Evolutionary conservation across 805 yeast species (phyloP).

Genomic region (Schwanniomyces vanrijiae): DNA sequence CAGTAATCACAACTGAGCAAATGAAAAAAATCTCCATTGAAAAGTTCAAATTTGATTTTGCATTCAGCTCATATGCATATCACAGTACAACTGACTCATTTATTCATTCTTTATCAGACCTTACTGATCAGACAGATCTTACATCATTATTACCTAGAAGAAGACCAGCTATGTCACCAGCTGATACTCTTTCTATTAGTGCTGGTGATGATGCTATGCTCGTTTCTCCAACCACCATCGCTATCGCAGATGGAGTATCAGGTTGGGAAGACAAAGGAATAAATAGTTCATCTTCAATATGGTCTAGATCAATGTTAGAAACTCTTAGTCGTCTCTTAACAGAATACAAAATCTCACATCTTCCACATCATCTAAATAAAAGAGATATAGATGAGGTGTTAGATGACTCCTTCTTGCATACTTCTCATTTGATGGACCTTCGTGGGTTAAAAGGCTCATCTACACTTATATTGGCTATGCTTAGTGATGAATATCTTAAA

Average conservation of each 20-base stretch:
- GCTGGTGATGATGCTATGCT: constrained; percentile 62
- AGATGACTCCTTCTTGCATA: constrained; percentile 49
- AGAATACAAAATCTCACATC: constrained; percentile 41
- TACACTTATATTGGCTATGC: constrained; percentile 48
- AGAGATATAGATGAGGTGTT: constrained; percentile 43
- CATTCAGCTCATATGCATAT: constrained; percentile 47
- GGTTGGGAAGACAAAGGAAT: constrained; percentile 50
- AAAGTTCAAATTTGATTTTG: constrained; percentile 42
- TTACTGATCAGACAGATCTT: constrained; percentile 48
- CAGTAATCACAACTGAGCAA: constrained; percentile 40
- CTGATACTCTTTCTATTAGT: constrained; percentile 50
- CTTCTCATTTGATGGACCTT: constrained; percentile 50
- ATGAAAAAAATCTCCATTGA: constrained; percentile 37
- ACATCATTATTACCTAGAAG: constrained; percentile 48
- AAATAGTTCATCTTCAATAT: constrained; percentile 48
- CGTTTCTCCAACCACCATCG: constrained; percentile 51
- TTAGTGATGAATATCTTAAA: constrained; percentile 46
- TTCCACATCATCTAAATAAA: constrained; percentile 37
- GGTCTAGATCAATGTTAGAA: constrained; percentile 54
- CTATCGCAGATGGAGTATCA: constrained; percentile 58
- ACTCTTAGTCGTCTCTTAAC: constrained; percentile 47
- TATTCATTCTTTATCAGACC: constrained; percentile 49
- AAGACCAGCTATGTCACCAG: constrained; percentile 52
- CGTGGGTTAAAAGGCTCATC: constrained; percentile 50
- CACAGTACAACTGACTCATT: constrained; percentile 44